These are phyloP conservation scores for Buxus sempervirens DNA, from an alignment of 164 flowering plant genomes.

Conservation along the genomic window DNA sequence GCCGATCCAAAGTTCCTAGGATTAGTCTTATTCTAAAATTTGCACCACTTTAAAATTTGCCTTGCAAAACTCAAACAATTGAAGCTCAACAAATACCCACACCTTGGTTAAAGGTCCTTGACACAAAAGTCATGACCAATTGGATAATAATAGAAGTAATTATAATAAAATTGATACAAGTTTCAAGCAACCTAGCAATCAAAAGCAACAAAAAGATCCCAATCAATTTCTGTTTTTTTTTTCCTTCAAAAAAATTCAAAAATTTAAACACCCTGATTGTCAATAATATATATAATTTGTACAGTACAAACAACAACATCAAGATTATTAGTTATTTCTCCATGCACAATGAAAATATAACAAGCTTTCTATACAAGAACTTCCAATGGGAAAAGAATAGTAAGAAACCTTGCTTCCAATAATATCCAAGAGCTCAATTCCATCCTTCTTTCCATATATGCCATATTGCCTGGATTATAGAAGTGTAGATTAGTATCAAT, in stretches of 20 bases:
- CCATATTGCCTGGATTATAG: constrained; percentile 16
- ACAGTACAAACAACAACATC: background rate
- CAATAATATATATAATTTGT: background rate
- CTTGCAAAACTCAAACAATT: no score
- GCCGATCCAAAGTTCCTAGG: no score
- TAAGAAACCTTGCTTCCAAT: constrained; percentile 23
- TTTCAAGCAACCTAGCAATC: background rate
- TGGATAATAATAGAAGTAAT: background rate
- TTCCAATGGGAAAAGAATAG: background rate
- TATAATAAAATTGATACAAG: no score
- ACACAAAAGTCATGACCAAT: background rate
- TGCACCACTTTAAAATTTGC: no score
- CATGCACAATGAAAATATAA: background rate
- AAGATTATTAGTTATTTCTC: no score
- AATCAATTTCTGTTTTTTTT: background rate
- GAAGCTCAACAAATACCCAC: no score
- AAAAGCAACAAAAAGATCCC: background rate
- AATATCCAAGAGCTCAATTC: constrained; percentile 22
- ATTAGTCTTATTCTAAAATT: no score
- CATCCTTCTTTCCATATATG: constrained; percentile 13
- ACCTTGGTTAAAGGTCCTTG: background rate
- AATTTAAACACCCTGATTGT: background rate
- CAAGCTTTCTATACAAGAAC: background rate
- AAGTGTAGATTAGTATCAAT: background rate
- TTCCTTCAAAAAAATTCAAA: background rate